phyloP scores from a whole-genome alignment of 768 basidiomycete genomes.

The Sutorius australiensis region DNA sequence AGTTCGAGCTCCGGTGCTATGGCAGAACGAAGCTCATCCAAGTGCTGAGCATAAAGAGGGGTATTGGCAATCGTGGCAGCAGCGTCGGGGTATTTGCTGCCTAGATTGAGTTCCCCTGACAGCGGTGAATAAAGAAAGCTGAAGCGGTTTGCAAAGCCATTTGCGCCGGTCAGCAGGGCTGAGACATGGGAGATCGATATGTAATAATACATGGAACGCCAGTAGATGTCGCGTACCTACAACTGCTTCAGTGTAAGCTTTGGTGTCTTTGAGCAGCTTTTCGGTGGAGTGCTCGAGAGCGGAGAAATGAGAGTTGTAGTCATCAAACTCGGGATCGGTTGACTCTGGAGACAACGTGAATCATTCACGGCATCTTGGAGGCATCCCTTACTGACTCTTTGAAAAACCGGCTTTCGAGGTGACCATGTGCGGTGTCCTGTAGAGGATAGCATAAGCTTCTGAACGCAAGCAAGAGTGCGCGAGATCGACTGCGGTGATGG shows the following conservation, averaged over 20 bases:
- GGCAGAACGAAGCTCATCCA: slow-evolving; percentile 79
- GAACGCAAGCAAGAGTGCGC: slow-evolving; percentile 1
- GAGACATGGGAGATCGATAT: slow-evolving; percentile 4
- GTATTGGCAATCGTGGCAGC: slow-evolving; percentile 77
- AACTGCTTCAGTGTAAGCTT: slow-evolving; percentile 81
- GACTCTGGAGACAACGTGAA: slow-evolving; percentile 49
- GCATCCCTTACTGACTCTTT: slow-evolving; percentile 65
- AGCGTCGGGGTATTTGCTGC: slow-evolving; percentile 73
- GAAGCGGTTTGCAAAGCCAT: slow-evolving; percentile 63
- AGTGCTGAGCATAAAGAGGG: slow-evolving; percentile 60
- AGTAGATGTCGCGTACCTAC: slow-evolving; percentile 40
- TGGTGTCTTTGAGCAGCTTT: slow-evolving; percentile 90
- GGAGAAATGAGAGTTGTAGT: slow-evolving; percentile 74
- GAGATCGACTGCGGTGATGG: slow-evolving; percentile 5
- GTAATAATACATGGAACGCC: neutral
- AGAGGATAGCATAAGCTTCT: slow-evolving; percentile 7
- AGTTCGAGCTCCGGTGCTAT: slow-evolving; percentile 90
- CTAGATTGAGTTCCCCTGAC: slow-evolving; percentile 72
- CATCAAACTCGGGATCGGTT: slow-evolving; percentile 85
- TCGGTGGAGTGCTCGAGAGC: slow-evolving; percentile 77
- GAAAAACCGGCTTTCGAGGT: slow-evolving; percentile 86
- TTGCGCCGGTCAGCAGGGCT: slow-evolving; percentile 67
- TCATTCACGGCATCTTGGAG: neutral
- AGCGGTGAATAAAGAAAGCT: slow-evolving; percentile 61
- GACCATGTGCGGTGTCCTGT: slow-evolving; percentile 86